phyloP scores from a whole-genome alignment of 169 alveolate genomes.

The Eimeria tenella region DNA sequence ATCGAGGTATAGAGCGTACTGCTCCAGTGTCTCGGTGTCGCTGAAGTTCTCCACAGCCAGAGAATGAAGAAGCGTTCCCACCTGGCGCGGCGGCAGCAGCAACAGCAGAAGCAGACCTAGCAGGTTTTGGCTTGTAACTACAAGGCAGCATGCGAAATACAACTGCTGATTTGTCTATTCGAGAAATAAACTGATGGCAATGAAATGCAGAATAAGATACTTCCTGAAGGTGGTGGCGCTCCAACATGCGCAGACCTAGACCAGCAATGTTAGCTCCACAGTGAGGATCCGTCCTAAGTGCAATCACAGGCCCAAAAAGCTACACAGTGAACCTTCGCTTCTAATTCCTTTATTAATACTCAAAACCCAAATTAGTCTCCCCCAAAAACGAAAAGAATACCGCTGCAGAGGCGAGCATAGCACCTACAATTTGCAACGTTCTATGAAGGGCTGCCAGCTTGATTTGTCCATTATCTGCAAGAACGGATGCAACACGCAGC shows the following conservation, averaged over 20 bases:
- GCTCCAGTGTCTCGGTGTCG: neutral
- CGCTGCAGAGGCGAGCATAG: no score
- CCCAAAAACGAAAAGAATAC: no score
- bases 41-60: neutral
- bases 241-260: neutral
- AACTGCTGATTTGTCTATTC: neutral
- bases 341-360: no score
- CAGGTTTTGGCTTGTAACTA: neutral
- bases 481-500: neutral
- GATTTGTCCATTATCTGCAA: neutral
- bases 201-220: neutral
- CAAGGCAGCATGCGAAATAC: neutral
- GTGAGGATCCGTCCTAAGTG: conserved; percentile 11
- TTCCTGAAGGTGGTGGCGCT: neutral
- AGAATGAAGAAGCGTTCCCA: neutral
- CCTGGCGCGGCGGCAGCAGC: neutral
- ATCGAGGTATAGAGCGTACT: conserved; percentile 54
- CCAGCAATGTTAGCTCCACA: conserved; percentile 9
- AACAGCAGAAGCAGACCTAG: neutral
- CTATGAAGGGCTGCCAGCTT: neutral
- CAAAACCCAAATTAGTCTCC: no score
- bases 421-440: neutral
- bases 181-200: no score
- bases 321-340: no score
- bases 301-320: no score